phyloP scores from a whole-genome alignment of 345 rosid species.

The Camelina laxa region DNA sequence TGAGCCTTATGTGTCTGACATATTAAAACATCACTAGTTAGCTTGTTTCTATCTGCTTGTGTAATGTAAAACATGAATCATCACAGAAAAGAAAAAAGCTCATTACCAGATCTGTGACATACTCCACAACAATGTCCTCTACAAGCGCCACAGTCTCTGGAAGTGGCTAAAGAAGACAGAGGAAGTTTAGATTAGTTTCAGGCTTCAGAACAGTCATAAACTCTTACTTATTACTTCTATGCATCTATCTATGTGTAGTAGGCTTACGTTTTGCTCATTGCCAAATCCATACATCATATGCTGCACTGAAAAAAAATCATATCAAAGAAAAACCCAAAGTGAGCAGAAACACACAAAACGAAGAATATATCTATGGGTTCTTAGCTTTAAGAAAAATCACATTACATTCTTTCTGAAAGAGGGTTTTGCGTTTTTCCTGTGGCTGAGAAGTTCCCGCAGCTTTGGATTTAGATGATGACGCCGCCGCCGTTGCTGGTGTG shows the following conservation, averaged over 20 bases:
- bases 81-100: neutral
- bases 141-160: slow-evolving; percentile 92
- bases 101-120: slow-evolving; percentile 84
- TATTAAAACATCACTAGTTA: neutral
- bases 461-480: slow-evolving; percentile 63
- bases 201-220: neutral
- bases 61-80: neutral
- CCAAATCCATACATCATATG: slow-evolving; percentile 99
- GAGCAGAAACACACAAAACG: neutral
- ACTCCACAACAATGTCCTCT: slow-evolving; percentile 93
- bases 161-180: slow-evolving; percentile 68
- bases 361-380: neutral
- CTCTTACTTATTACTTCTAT: neutral
- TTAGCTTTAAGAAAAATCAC: neutral
- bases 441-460: slow-evolving; percentile 68
- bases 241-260: neutral
- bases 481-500: slow-evolving; percentile 44
- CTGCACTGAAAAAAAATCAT: slow-evolving; percentile 60
- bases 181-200: neutral
- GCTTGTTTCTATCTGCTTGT: neutral
- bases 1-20: slow-evolving; percentile 87
- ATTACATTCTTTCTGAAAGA: slow-evolving; percentile 90
- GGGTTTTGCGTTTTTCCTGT: slow-evolving; percentile 79
- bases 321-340: neutral
- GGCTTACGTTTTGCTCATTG: slow-evolving; percentile 72